Base-by-base conservation (phyloP, 208 protist species). In the Crithidia expoeki region DNA sequence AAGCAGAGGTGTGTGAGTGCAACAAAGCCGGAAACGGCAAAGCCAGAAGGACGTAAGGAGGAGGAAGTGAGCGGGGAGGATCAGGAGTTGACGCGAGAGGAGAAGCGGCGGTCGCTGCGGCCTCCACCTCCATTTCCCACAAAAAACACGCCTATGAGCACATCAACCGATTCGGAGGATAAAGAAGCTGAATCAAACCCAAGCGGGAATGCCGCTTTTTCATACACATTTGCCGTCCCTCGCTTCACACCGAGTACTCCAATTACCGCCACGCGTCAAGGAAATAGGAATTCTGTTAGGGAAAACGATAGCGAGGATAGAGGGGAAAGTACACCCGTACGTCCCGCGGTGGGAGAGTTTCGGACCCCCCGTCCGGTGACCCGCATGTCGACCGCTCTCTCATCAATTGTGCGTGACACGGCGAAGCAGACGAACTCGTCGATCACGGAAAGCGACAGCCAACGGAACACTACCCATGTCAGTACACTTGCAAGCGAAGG, bases 321-420 rank as follows among this genome's bases (percentile, higher is more conserved):
- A 47, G 36, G 25, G 2, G 25, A 42, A 0, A 32, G 12, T 30
- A 81, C 76, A 5, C 76, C 76, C 12, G 52, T 27, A 21, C 76
- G 66, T 9, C 59, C 28, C 21, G 64, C 55, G 5, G 66, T 52
- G 19, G 71, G 71, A 0, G 80, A 82, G 50, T 86, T 86, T 33
- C 68, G 59, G 44, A 86, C 80, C 4, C 80, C 80, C 4, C 72
- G 55, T 2, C 73, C 76, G 10, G 72, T 79, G 14, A 56, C 50
- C 11, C 64, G 69, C 32, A 32, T 49, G 25, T 79, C 73, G 14
- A 53, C 58, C 25, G 53, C 63, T 1, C 61, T 65, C 17, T 71
- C 71, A 3, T 63, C 71, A 11, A 12, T 40, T 4, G 38, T 60
- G 9, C 23, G 10, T 16, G 32, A 49, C 57, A 9, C 25, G 6